phyloP scores from a whole-genome alignment of 768 basidiomycete species.

The Clavaria fumosa region DNA sequence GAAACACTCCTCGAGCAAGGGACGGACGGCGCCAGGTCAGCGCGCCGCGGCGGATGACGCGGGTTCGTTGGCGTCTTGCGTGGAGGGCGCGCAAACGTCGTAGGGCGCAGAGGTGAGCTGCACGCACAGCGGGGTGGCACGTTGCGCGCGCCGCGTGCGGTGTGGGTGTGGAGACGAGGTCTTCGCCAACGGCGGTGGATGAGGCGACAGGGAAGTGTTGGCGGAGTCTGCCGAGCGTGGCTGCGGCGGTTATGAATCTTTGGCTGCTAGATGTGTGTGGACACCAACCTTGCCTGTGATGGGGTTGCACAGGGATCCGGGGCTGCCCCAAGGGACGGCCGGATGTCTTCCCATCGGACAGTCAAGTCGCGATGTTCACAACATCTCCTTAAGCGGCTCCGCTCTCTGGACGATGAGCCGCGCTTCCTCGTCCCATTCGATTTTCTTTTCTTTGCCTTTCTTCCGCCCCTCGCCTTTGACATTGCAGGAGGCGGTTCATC shows the following conservation, averaged over 20 bases:
- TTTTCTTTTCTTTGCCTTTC: slow-evolving; percentile 15
- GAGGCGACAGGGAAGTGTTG: slow-evolving; percentile 5
- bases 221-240: slow-evolving; percentile 23
- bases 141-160: slow-evolving; percentile 11
- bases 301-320: slow-evolving; percentile 51
- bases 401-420: slow-evolving; percentile 49
- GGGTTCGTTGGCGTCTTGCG: slow-evolving; percentile 51
- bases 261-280: too few species aligned
- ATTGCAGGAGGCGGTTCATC: slow-evolving; percentile 1
- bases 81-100: slow-evolving; percentile 47
- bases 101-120: slow-evolving; percentile 46
- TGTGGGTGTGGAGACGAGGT: background rate
- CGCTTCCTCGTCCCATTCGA: slow-evolving; percentile 11
- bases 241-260: too few species aligned
- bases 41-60: slow-evolving; percentile 62
- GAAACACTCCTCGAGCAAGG: slow-evolving; percentile 32
- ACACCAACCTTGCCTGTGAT: slow-evolving; percentile 39
- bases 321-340: slow-evolving; percentile 52
- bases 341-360: slow-evolving; percentile 55
- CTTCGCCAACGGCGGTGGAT: background rate
- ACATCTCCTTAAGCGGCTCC: slow-evolving; percentile 43
- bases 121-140: slow-evolving; percentile 49
- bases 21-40: slow-evolving; percentile 69
- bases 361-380: slow-evolving; percentile 51
- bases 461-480: slow-evolving; percentile 18